These are phyloP conservation scores for Malassezia japonica DNA, from an alignment of 1,284 basidiomycete species.

Conservation along the genomic window DNA sequence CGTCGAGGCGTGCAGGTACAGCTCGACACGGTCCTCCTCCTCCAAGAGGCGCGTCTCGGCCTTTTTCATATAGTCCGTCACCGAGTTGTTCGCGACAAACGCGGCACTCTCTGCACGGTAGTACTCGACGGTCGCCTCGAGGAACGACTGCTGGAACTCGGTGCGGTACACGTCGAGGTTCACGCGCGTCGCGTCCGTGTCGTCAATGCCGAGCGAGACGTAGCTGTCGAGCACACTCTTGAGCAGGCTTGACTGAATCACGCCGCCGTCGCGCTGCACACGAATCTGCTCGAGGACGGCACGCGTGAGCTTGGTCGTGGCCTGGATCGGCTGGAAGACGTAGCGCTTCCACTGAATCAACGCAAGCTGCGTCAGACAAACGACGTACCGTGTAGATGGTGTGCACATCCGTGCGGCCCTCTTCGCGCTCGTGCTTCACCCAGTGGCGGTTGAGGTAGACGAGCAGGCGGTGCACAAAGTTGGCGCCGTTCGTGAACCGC, in stretches of 20 bases:
- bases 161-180: constrained; percentile 90
- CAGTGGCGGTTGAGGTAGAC: constrained; percentile 96
- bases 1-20: constrained; percentile 69
- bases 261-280: constrained; percentile 85
- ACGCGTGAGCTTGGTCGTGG: constrained; percentile 66
- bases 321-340: constrained; percentile 79
- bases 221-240: constrained; percentile 87
- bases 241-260: constrained; percentile 81
- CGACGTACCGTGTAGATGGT: constrained; percentile 84
- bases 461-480: constrained; percentile 73
- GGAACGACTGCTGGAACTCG: constrained; percentile 81
- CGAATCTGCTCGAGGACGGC: constrained; percentile 83
- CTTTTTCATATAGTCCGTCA: constrained; percentile 94
- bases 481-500: constrained; percentile 88
- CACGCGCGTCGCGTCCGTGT: constrained; percentile 76
- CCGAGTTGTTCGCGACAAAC: constrained; percentile 79
- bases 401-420: constrained; percentile 90
- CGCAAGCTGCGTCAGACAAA: constrained; percentile 59
- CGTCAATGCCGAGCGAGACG: constrained; percentile 84
- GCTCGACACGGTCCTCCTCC: constrained; percentile 88
- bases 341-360: constrained; percentile 89
- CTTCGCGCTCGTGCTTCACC: constrained; percentile 97
- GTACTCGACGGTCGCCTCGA: constrained; percentile 77
- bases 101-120: constrained; percentile 83
- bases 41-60: constrained; percentile 84